These are phyloP conservation scores for Dipteronia dyeriana DNA, from an alignment of 345 rosid genomes.

Conservation along the genomic window DNA sequence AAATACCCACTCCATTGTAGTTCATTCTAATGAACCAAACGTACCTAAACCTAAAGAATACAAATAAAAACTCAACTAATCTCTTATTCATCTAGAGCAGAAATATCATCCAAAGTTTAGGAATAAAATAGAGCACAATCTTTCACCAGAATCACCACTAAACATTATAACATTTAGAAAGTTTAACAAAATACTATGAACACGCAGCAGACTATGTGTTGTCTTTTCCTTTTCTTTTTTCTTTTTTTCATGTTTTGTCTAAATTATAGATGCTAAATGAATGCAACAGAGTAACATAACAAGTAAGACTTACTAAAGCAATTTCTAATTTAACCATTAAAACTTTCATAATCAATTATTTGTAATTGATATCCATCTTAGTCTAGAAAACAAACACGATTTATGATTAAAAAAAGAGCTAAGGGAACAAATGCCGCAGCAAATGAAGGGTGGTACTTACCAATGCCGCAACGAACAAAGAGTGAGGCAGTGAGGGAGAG, in stretches of 20 bases:
- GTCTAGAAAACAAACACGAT: no score
- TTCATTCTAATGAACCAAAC: neutral
- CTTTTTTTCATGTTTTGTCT: neutral
- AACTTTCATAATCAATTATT: no score
- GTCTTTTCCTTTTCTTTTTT: neutral
- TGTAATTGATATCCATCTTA: no score
- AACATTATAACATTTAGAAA: neutral
- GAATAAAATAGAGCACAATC: neutral
- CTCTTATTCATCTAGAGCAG: neutral
- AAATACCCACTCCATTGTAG: neutral
- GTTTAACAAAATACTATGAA: constrained; percentile 26
- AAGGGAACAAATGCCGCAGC: no score
- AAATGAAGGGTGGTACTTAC: no score
- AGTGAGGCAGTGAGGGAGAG: no score
- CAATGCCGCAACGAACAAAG: no score
- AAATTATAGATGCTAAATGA: constrained; percentile 40
- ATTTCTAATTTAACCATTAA: no score
- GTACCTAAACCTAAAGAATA: no score
- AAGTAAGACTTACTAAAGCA: constrained; percentile 22
- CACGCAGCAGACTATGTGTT: constrained; percentile 26
- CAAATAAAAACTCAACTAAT: neutral
- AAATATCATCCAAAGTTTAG: neutral
- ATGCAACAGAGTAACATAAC: constrained; percentile 23
- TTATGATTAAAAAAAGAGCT: no score
- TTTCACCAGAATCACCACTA: neutral